Conservation (phyloP, 441 rosid genomes). For the Corymbia citriodora region DNA sequence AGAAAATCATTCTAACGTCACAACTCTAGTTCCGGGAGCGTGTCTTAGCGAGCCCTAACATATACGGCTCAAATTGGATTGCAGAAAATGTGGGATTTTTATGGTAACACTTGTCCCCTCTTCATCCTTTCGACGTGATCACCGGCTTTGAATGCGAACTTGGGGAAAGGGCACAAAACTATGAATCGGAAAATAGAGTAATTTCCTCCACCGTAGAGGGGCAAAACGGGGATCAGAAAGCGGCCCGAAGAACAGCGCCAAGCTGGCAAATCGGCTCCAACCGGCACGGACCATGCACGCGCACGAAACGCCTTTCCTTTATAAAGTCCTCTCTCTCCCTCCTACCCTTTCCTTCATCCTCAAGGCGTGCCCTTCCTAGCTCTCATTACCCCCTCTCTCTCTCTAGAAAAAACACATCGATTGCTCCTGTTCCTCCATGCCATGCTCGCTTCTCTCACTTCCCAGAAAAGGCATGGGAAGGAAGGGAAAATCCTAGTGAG, state of each 20-base stretch:
- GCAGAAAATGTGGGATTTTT: neutral
- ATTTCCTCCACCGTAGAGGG: neutral
- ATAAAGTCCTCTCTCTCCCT: neutral
- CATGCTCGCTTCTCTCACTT: neutral
- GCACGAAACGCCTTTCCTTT: neutral
- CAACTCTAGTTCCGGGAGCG: too few species aligned
- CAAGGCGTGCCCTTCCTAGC: conserved; percentile 23
- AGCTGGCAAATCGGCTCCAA: conserved; percentile 26
- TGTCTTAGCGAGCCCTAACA: too few species aligned
- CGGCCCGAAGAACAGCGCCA: conserved; percentile 22
- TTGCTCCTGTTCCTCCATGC: neutral
- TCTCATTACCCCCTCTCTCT: neutral
- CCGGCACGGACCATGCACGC: conserved; percentile 20
- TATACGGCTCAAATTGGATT: neutral
- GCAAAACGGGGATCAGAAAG: neutral
- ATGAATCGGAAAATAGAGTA: neutral
- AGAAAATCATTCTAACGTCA: neutral
- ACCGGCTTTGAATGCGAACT: neutral
- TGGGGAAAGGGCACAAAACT: neutral
- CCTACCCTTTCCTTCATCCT: conserved; percentile 17
- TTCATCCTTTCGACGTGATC: neutral
- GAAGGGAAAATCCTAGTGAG: neutral
- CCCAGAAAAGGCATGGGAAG: neutral
- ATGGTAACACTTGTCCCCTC: neutral
- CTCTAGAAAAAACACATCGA: neutral